Evolutionary conservation across 2,329 filamentous ascomycete species (phyloP).

Genomic region (Dendryphion nanum): DNA sequence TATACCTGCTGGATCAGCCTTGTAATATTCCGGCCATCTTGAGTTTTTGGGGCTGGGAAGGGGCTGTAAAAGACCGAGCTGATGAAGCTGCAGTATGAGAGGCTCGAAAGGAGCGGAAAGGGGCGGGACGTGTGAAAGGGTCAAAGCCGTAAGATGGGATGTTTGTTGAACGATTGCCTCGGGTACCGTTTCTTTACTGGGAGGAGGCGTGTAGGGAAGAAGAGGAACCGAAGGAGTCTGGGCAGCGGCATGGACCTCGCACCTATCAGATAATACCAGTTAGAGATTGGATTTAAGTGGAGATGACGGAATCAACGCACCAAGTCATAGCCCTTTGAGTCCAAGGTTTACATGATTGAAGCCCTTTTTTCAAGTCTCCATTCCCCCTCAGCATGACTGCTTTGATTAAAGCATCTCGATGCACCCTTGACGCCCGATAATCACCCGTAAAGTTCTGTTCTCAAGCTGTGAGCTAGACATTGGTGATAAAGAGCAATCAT

Average conservation of each 20-base stretch:
- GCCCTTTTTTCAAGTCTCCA: constrained; percentile 13
- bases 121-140: not conserved
- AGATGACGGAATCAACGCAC: constrained; percentile 5
- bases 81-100: not conserved
- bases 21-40: not conserved
- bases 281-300: not conserved
- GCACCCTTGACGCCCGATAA: constrained; percentile 15
- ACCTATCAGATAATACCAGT: constrained; percentile 10
- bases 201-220: constrained; percentile 13
- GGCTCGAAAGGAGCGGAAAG: not conserved
- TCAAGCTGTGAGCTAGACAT: not conserved
- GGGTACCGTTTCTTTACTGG: not conserved
- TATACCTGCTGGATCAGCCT: constrained; percentile 11
- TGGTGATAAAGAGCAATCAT: not conserved
- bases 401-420: constrained; percentile 18
- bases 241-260: constrained; percentile 18
- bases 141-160: not conserved
- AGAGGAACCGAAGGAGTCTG: constrained; percentile 11
- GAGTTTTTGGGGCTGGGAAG: not conserved
- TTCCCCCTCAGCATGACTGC: constrained; percentile 14
- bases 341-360: constrained; percentile 10
- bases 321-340: constrained; percentile 16
- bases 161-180: not conserved
- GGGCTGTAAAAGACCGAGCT: not conserved
- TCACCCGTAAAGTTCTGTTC: constrained; percentile 13